Conservation (phyloP, 306 rosid genomes). For the Pueraria montana region DNA sequence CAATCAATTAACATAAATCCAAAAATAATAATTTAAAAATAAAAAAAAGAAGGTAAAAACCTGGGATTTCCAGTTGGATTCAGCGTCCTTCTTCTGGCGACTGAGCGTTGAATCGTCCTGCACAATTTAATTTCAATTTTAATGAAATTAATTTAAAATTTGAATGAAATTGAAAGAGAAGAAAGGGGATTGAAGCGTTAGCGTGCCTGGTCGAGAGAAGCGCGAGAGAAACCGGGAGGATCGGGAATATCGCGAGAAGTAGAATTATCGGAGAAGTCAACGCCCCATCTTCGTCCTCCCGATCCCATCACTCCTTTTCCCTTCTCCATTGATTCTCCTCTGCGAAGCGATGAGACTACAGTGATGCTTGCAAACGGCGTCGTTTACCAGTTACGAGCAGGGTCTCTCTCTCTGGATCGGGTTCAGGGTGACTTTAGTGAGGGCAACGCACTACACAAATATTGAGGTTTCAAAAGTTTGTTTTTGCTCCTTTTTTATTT, state of each 20-base stretch:
- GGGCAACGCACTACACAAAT: background rate
- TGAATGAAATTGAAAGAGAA: background rate
- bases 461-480: background rate
- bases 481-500: background rate
- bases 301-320: slow-evolving; percentile 85
- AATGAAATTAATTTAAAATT: background rate
- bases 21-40: too few relatives aligned
- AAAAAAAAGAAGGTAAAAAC: slow-evolving; percentile 40
- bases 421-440: background rate
- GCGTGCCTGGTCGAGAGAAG: slow-evolving; percentile 81
- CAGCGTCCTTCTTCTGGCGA: slow-evolving; percentile 97
- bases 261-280: slow-evolving; percentile 84
- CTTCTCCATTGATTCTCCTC: slow-evolving; percentile 65
- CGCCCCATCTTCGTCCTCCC: slow-evolving; percentile 83
- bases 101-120: slow-evolving; percentile 92
- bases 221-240: slow-evolving; percentile 96
- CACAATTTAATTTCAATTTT: background rate
- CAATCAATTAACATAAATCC: slow-evolving; percentile 1
- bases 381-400: background rate
- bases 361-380: slow-evolving; percentile 19
- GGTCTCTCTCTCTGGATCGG: background rate
- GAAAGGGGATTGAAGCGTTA: too few relatives aligned
- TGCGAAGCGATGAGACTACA: too few relatives aligned
- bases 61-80: slow-evolving; percentile 95
- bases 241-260: slow-evolving; percentile 79